Conservation (phyloP, 441 rosid genomes). For the Euphorbia schlechtendalii region DNA sequence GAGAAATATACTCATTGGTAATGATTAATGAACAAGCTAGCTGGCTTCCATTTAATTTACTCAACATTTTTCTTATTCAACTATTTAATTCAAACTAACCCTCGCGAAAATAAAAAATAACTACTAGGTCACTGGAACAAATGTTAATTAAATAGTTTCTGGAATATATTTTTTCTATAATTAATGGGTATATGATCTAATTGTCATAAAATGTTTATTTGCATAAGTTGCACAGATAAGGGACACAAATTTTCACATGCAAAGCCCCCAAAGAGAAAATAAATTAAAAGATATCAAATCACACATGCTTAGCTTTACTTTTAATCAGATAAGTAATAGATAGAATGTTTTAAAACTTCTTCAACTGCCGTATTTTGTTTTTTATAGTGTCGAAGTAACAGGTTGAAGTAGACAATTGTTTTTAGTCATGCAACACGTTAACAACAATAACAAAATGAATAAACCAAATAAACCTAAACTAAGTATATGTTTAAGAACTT, state of each 20-base stretch:
- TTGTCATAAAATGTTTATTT: background rate
- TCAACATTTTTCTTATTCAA: slow-evolving; percentile 5
- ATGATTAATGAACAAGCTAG: slow-evolving; percentile 5
- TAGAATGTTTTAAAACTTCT: too few relatives aligned
- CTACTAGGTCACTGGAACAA: background rate
- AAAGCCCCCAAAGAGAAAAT: background rate
- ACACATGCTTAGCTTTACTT: slow-evolving; percentile 2
- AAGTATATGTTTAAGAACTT: too few relatives aligned
- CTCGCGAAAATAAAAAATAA: background rate
- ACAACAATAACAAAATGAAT: too few relatives aligned
- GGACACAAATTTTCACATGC: background rate
- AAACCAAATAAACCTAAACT: too few relatives aligned
- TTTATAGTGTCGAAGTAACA: too few relatives aligned
- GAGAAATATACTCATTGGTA: background rate
- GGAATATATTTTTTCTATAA: background rate
- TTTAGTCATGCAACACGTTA: too few relatives aligned
- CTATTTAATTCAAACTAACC: background rate
- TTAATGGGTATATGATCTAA: background rate
- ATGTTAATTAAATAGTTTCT: background rate
- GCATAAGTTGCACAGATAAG: background rate
- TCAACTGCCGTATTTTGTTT: too few relatives aligned
- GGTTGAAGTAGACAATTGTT: too few relatives aligned
- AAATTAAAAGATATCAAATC: background rate
- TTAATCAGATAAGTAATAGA: background rate
- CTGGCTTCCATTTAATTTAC: slow-evolving; percentile 12